Conservation (phyloP, 2,329 filamentous ascomycete genomes). For the Rhinocladiella similis region DNA sequence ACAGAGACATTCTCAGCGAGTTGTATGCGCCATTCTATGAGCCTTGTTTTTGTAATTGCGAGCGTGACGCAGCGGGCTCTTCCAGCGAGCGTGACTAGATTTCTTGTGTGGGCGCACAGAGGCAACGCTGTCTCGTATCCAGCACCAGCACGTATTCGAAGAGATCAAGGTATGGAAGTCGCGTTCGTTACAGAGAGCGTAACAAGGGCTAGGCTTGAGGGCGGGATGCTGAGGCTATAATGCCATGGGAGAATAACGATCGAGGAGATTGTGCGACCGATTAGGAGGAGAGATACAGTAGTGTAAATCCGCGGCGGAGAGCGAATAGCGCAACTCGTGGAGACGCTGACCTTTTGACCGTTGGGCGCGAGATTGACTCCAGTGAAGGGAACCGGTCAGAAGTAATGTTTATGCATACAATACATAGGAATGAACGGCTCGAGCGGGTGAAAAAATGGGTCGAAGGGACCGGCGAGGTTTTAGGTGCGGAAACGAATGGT, state of each 20-base stretch:
- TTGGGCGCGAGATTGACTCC: neutral
- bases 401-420: neutral
- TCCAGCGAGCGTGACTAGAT: neutral
- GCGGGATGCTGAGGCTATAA: neutral
- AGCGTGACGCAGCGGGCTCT: neutral
- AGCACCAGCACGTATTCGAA: neutral
- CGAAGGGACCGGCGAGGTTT: neutral
- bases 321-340: neutral
- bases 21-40: neutral
- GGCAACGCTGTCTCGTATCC: neutral
- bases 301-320: neutral
- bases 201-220: neutral
- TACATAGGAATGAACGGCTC: neutral
- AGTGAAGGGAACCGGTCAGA: neutral
- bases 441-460: conserved; percentile 1
- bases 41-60: neutral
- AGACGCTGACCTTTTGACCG: neutral
- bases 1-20: conserved; percentile 13
- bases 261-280: neutral
- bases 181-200: neutral
- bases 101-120: too few species aligned
- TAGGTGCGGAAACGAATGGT: conserved; percentile 1
- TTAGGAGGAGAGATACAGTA: neutral
- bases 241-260: neutral
- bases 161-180: neutral